These are phyloP conservation scores for Apocynum venetum DNA, from an alignment of 257 asterid species.

Conservation along the genomic window DNA sequence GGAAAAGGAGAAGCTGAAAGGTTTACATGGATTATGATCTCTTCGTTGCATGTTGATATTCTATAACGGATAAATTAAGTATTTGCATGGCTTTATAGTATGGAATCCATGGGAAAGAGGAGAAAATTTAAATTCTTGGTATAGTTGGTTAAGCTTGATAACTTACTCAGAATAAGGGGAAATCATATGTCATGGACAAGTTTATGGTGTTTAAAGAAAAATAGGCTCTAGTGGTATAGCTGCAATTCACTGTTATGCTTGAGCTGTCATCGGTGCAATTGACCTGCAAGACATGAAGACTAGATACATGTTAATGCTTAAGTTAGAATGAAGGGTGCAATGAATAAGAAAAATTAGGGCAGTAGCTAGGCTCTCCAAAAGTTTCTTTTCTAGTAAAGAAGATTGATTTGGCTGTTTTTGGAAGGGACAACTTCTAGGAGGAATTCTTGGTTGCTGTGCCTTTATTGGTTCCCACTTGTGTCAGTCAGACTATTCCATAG, in stretches of 20 bases:
- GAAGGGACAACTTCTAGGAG: not conserved
- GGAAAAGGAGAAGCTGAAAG: slow-evolving; percentile 2
- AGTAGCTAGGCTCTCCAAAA: too few relatives aligned
- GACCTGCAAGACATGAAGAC: not conserved
- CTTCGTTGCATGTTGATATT: not conserved
- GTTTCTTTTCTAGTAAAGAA: not conserved
- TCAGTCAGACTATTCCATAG: not conserved
- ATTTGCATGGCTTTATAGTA: not conserved
- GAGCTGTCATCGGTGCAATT: not conserved
- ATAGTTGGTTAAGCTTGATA: not conserved
- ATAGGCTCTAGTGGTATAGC: not conserved
- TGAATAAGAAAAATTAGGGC: too few relatives aligned
- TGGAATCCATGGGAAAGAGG: not conserved
- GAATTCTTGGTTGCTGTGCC: too few relatives aligned
- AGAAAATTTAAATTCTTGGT: not conserved
- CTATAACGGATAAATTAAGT: not conserved
- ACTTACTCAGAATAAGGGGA: not conserved
- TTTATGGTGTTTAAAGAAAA: not conserved
- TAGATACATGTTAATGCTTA: not conserved
- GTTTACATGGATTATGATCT: not conserved
- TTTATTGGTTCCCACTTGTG: too few relatives aligned
- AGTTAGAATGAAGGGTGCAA: not conserved
- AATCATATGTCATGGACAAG: not conserved
- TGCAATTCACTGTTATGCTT: not conserved
- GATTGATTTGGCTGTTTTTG: not conserved